These are phyloP conservation scores for Blastobotrys serpentis DNA, from an alignment of 1,139 yeast genomes.

Conservation along the genomic window DNA sequence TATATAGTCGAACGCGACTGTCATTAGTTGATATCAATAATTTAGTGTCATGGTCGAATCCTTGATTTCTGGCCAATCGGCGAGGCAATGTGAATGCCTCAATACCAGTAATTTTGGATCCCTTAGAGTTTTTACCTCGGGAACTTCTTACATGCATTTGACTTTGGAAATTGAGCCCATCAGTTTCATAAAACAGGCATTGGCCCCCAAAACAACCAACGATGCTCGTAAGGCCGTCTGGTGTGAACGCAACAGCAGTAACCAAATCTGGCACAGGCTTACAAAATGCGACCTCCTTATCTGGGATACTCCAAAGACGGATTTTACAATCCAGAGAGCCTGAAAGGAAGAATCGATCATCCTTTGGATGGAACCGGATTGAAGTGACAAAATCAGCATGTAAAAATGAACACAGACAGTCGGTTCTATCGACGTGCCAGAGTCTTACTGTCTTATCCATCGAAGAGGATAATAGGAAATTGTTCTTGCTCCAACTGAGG, in stretches of 20 bases:
- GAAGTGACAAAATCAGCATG: conserved; percentile 84
- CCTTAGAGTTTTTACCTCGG: conserved; percentile 36
- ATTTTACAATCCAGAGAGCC: conserved; percentile 79
- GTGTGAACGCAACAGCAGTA: conserved; percentile 69
- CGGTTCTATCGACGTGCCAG: conserved; percentile 77
- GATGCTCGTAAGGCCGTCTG: conserved; percentile 62
- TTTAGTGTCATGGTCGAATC: conserved; percentile 29
- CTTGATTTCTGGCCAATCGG: conserved; percentile 18
- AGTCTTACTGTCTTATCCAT: conserved; percentile 81
- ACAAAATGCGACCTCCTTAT: conserved; percentile 54
- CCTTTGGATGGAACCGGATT: conserved; percentile 78
- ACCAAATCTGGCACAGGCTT: conserved; percentile 49
- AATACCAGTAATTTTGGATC: conserved; percentile 40
- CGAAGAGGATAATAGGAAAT: conserved; percentile 74
- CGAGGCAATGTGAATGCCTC: conserved; percentile 30
- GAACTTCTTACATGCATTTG: conserved; percentile 55
- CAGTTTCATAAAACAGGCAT: conserved; percentile 60
- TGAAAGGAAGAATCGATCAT: conserved; percentile 82
- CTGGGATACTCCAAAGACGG: conserved; percentile 84
- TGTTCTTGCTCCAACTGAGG: conserved; percentile 86
- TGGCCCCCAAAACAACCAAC: conserved; percentile 85
- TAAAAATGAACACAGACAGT: conserved; percentile 61
- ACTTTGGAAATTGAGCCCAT: conserved; percentile 55
- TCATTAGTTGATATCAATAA: conserved; percentile 64
- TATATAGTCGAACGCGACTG: conserved; percentile 68